Evolutionary conservation across 2,329 filamentous ascomycete species (phyloP), one percentile per base, ranked within the genome.

Genomic region (Venturia nashicola): DNA sequence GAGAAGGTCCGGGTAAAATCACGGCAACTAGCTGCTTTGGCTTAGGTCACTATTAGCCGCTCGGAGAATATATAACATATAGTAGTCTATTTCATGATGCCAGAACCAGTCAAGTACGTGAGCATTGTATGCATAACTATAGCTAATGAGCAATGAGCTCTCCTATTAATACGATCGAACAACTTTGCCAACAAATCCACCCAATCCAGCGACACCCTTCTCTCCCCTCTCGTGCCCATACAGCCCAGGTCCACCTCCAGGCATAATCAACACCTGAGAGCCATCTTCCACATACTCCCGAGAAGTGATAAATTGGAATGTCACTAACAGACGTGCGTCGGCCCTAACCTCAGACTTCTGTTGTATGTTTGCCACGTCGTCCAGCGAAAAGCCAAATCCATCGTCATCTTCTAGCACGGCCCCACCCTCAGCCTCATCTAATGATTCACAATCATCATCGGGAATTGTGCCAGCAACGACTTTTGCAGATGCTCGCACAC

Each of bases 401-500:
- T 59, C 59, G 16, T 68, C n/a, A 66, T 68, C 39, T 69, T 40
- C 63, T n/a, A 27, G 27, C 1, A 44, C 36, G 11, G 36, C 34
- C 18, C 11, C 14, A 20, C 12, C n/a, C 20, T 46, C 51, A 34
- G 77, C 12, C 34, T 44, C 42, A 18, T n/a, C 61, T 20, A 16
- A 57, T 3, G 51, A 16, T 18, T 36, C 27, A 23, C 51, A 36
- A 57, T 57, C 51, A 64, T 59, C 67, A 27, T 68, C 70, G 27
- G 34, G 44, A 1, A 66, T 18, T 8, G 69, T 68, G 16, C 75
- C 79, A 40, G 82, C 82, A 34, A 88, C 72, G 1, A 97, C 84
- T 65, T 88, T 86, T 0, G 91, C 92, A 0, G 89, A 85, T 1
- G 91, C 88, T 9, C 93, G 83, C 16, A 97, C 86, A 71, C 91